phyloP scores from a whole-genome alignment of 2,329 filamentous ascomycete species.

The Alternaria viburni region DNA sequence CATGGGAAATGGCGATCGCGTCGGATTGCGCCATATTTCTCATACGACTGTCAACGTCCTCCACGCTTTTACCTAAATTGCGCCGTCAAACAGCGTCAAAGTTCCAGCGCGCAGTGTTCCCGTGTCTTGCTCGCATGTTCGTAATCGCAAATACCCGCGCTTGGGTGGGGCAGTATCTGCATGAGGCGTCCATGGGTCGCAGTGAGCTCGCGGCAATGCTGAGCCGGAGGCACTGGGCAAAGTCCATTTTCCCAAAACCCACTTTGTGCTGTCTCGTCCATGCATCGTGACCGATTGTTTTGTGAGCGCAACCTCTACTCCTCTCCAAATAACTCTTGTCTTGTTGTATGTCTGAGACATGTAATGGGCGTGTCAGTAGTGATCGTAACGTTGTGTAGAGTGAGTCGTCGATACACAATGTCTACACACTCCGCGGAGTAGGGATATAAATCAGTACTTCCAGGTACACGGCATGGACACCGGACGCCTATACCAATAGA shows the following conservation, averaged over 20 bases:
- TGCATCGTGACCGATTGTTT: not conserved
- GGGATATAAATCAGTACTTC: not conserved
- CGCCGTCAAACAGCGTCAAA: not conserved
- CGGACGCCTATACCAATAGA: not conserved
- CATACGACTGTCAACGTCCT: conserved; percentile 13
- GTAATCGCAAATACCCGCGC: not conserved
- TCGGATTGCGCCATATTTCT: conserved; percentile 31
- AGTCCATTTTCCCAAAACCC: not conserved
- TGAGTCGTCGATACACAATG: conserved; percentile 12
- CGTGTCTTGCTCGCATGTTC: conserved; percentile 3
- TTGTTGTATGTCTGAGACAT: not conserved
- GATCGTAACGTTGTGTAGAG: not conserved
- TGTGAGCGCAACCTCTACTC: not conserved
- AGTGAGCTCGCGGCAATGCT: not conserved
- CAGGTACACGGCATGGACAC: not conserved
- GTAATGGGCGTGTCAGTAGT: not conserved
- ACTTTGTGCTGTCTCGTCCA: not conserved
- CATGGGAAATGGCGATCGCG: conserved; percentile 21
- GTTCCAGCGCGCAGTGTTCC: not conserved
- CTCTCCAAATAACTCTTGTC: not conserved
- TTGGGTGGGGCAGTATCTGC: not conserved
- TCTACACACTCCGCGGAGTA: not conserved
- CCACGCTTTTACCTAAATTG: conserved; percentile 33
- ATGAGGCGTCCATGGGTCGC: not conserved
- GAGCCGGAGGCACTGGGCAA: not conserved